A percentile compares a stretch with the other conserved stretches of the same genome.
phyloP scores from a whole-genome alignment of 1,284 basidiomycete genomes.

The Ceratobasidium sp. region DNA sequence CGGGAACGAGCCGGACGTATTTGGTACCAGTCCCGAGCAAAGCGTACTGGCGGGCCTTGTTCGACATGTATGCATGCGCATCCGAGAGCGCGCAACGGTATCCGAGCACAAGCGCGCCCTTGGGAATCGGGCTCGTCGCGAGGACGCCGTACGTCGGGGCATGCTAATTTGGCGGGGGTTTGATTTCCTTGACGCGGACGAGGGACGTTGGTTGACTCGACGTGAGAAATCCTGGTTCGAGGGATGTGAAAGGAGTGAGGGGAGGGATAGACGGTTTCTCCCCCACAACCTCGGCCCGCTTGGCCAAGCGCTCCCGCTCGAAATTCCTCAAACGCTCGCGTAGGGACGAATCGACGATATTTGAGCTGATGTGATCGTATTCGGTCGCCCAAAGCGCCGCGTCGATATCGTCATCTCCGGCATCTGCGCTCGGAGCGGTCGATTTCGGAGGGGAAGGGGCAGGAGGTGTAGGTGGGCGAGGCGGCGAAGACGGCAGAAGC shows the following conservation, averaged over 20 bases:
- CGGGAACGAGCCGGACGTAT: constrained; percentile 84
- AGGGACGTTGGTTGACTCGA: constrained; percentile 38
- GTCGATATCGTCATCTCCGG: constrained; percentile 36
- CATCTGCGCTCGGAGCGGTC: background rate
- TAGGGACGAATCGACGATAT: constrained; percentile 40
- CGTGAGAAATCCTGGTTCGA: constrained; percentile 39
- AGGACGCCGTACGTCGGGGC: constrained; percentile 57
- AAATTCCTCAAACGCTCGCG: constrained; percentile 29
- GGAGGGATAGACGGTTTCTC: constrained; percentile 16
- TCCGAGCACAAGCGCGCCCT: constrained; percentile 58
- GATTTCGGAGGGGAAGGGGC: constrained; percentile 28
- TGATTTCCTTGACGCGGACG: constrained; percentile 44
- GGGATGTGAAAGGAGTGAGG: constrained; percentile 30
- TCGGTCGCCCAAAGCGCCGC: constrained; percentile 43
- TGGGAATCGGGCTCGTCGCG: constrained; percentile 56
- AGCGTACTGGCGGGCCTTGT: constrained; percentile 67
- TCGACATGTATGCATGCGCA: constrained; percentile 56
- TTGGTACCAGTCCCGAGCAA: constrained; percentile 60
- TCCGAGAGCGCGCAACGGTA: constrained; percentile 57
- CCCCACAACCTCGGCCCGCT: background rate
- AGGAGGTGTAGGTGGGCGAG: constrained; percentile 24
- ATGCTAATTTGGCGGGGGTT: constrained; percentile 39
- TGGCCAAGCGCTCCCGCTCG: constrained; percentile 27
- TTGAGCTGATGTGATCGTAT: constrained; percentile 38
- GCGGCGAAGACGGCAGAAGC: constrained; percentile 14